phyloP scores from a whole-genome alignment of 805 yeast genomes.

The Diddensiella caesifluorescens region DNA sequence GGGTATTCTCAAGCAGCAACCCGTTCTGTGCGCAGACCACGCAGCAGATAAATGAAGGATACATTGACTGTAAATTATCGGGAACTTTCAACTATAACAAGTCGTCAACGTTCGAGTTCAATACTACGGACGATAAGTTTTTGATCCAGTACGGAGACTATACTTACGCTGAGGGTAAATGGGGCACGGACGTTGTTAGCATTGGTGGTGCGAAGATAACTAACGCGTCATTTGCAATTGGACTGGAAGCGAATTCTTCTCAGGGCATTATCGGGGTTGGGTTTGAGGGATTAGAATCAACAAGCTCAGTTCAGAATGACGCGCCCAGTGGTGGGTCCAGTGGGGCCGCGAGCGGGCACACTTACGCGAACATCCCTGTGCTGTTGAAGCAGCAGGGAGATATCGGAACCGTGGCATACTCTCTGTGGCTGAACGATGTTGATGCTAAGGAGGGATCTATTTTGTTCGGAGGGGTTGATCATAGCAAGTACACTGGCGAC shows the following conservation, averaged over 20 bases:
- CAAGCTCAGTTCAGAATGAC: constrained; percentile 1
- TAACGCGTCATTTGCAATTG: constrained; percentile 68
- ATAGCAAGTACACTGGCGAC: constrained; percentile 41
- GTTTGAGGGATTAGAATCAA: constrained; percentile 17
- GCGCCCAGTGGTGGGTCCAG: background rate
- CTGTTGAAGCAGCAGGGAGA: constrained; percentile 46
- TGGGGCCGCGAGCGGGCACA: background rate
- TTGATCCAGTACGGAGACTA: constrained; percentile 37
- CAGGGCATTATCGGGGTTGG: constrained; percentile 21
- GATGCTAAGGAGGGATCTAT: constrained; percentile 35
- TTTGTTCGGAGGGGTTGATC: constrained; percentile 52
- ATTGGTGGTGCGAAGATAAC: constrained; percentile 45
- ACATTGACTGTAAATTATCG: constrained; percentile 24
- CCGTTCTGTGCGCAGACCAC: constrained; percentile 40
- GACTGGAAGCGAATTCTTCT: constrained; percentile 55
- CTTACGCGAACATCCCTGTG: constrained; percentile 61
- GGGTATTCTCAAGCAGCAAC: constrained; percentile 44
- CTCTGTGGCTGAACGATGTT: constrained; percentile 40
- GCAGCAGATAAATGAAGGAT: constrained; percentile 3
- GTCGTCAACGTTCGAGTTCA: constrained; percentile 28
- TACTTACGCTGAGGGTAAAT: constrained; percentile 47
- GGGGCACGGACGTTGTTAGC: constrained; percentile 59
- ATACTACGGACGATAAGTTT: constrained; percentile 21
- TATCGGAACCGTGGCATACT: constrained; percentile 40
- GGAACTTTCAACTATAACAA: constrained; percentile 29